phyloP scores from a whole-genome alignment of 306 rosid genomes.

The Leucaena leucocephala region DNA sequence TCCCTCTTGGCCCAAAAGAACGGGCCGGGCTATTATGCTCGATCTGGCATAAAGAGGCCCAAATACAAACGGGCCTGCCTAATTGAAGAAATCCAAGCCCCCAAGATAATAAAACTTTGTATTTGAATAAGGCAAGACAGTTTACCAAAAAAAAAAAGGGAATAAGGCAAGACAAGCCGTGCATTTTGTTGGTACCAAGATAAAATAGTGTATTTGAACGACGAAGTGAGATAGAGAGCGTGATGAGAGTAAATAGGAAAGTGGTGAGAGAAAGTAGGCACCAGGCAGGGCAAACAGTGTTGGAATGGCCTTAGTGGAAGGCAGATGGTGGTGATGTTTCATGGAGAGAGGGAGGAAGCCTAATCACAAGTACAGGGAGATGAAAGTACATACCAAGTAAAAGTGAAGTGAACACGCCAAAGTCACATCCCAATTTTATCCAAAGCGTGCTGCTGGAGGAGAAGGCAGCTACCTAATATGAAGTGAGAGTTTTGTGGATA shows the following conservation, averaged over 20 bases:
- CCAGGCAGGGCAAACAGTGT: not conserved
- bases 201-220: too few relatives aligned
- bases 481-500: conserved; percentile 41
- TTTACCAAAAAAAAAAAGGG: too few relatives aligned
- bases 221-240: too few relatives aligned
- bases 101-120: not conserved
- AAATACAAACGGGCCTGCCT: not conserved
- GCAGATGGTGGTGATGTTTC: conserved; percentile 6
- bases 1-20: not conserved
- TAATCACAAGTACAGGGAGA: too few relatives aligned
- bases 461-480: too few relatives aligned
- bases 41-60: not conserved
- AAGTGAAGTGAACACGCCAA: conserved; percentile 29
- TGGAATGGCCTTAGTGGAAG: not conserved
- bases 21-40: not conserved
- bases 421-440: conserved; percentile 36
- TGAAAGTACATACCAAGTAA: not conserved
- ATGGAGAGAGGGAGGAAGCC: not conserved
- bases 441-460: not conserved
- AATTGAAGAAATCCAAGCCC: not conserved
- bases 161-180: too few relatives aligned
- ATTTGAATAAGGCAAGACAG: too few relatives aligned
- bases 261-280: not conserved
- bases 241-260: not conserved
- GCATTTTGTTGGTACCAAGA: too few relatives aligned